A percentile compares a stretch with the other conserved stretches of the same genome.
Evolutionary conservation across 352 stramenopile genomes (phyloP).

Genomic region (Phytophthora hibernalis): DNA sequence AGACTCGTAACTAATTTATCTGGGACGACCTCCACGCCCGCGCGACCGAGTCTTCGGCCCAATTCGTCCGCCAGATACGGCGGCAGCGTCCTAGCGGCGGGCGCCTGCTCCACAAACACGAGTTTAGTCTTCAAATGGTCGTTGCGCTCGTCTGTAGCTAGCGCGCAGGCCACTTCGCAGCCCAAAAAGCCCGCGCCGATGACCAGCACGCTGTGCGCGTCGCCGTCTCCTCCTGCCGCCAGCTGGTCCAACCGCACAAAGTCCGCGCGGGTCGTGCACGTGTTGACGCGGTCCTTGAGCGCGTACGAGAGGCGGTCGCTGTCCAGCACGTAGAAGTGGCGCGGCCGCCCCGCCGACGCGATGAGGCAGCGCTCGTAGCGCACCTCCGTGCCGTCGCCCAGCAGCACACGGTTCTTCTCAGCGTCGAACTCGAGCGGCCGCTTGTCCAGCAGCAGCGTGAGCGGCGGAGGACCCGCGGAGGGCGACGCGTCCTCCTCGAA

Average conservation of each 20-base stretch:
- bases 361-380: constrained; percentile 90
- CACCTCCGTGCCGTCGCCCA: constrained; percentile 83
- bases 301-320: constrained; percentile 83
- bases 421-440: constrained; percentile 84
- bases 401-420: constrained; percentile 83
- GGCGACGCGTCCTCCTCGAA: constrained; percentile 73
- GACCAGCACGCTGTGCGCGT: constrained; percentile 74
- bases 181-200: constrained; percentile 92
- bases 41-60: constrained; percentile 49
- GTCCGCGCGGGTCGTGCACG: constrained; percentile 78
- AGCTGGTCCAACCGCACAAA: constrained; percentile 84
- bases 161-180: constrained; percentile 83
- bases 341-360: constrained; percentile 81
- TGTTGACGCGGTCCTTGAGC: constrained; percentile 89
- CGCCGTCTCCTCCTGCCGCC: constrained; percentile 40
- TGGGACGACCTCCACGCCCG: constrained; percentile 72
- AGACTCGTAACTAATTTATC: constrained; percentile 85
- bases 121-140: constrained; percentile 55
- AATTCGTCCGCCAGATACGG: constrained; percentile 87
- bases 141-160: constrained; percentile 72
- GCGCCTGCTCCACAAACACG: constrained; percentile 61
- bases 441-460: constrained; percentile 84
- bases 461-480: constrained; percentile 28
- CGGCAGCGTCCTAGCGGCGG: constrained; percentile 76
- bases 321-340: constrained; percentile 91